These are phyloP conservation scores for Morella rubra DNA, from an alignment of 306 rosid genomes.

Conservation along the genomic window DNA sequence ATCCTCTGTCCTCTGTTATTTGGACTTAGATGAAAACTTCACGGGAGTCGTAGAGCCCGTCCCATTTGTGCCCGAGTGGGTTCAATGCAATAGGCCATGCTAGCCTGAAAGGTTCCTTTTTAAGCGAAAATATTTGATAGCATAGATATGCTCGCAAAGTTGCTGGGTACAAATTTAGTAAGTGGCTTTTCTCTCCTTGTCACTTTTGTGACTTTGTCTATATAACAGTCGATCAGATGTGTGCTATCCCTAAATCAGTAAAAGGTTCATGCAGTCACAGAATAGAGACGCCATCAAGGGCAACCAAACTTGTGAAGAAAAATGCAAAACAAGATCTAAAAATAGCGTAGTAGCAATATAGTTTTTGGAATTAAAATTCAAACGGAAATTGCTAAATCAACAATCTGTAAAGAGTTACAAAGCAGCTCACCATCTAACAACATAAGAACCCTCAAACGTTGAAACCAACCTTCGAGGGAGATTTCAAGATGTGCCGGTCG, in stretches of 20 bases:
- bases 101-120: not conserved
- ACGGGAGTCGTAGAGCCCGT: not conserved
- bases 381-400: too few relatives aligned
- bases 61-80: not conserved
- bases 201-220: too few relatives aligned
- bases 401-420: too few relatives aligned
- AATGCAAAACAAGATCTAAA: not conserved
- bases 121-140: not conserved
- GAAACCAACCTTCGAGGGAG: too few relatives aligned
- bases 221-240: too few relatives aligned
- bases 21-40: not conserved
- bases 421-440: not conserved
- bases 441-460: too few relatives aligned
- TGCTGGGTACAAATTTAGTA: too few relatives aligned
- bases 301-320: not conserved
- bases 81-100: not conserved
- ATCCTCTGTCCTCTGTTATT: not conserved
- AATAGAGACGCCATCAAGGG: not conserved
- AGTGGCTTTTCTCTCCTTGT: too few relatives aligned
- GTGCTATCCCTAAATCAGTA: not conserved
- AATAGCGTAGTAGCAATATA: not conserved
- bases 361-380: not conserved
- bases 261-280: too few relatives aligned
- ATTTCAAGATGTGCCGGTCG: too few relatives aligned
- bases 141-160: not conserved